These are phyloP conservation scores for Naganishia antarctica DNA, from an alignment of 768 basidiomycete genomes.

Conservation along the genomic window DNA sequence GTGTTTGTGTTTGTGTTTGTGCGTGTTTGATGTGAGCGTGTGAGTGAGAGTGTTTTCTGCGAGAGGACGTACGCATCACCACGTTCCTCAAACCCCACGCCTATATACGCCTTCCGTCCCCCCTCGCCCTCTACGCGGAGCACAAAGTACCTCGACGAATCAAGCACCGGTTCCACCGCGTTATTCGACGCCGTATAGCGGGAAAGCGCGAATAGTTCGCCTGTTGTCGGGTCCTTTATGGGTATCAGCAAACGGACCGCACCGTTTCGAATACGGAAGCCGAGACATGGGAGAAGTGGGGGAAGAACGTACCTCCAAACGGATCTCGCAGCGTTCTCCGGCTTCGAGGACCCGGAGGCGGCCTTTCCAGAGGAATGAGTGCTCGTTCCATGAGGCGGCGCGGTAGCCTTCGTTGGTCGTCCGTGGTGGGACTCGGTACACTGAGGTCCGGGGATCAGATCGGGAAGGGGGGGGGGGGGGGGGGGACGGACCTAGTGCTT, in stretches of 20 bases:
- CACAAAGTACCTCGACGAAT: slow-evolving; percentile 93
- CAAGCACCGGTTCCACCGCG: slow-evolving; percentile 88
- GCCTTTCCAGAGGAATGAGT: slow-evolving; percentile 82
- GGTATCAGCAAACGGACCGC: too few relatives aligned
- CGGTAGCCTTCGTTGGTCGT: slow-evolving; percentile 83
- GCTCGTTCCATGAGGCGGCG: slow-evolving; percentile 85
- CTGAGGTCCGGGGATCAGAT: slow-evolving; percentile 51
- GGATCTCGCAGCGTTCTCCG: slow-evolving; percentile 61
- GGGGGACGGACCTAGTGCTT: slow-evolving; percentile 9
- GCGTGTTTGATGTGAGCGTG: too few relatives aligned
- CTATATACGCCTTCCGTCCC: slow-evolving; percentile 84
- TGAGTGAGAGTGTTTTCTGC: too few relatives aligned
- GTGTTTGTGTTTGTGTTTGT: too few relatives aligned
- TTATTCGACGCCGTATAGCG: slow-evolving; percentile 73
- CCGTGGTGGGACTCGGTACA: slow-evolving; percentile 85
- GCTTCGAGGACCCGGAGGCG: slow-evolving; percentile 78
- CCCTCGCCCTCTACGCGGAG: slow-evolving; percentile 75
- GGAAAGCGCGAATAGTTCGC: slow-evolving; percentile 77
- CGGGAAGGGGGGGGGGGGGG: neutral
- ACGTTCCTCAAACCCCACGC: slow-evolving; percentile 84
- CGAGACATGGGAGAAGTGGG: too few relatives aligned
- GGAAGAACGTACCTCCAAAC: slow-evolving; percentile 57
- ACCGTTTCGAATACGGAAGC: too few relatives aligned
- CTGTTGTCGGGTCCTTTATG: slow-evolving; percentile 33
- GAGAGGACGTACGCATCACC: slow-evolving; percentile 62